phyloP scores from a whole-genome alignment of 768 basidiomycete species.

The Boletus rex-veris region DNA sequence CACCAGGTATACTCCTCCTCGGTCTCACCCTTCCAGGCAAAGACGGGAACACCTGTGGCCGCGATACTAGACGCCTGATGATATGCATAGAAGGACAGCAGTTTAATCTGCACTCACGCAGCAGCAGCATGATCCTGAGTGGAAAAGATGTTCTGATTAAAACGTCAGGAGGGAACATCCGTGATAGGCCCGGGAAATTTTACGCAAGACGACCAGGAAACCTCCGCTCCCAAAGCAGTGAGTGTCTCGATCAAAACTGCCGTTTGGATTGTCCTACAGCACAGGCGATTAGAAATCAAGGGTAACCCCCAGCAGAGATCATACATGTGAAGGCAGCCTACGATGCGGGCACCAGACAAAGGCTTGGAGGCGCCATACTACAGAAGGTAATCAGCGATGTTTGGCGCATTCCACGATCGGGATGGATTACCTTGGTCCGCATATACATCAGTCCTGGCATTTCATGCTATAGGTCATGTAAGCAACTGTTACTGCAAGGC shows the following conservation, averaged over 20 bases:
- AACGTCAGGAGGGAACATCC: background rate
- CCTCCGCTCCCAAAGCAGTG: slow-evolving; percentile 91
- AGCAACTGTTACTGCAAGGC: slow-evolving; percentile 12
- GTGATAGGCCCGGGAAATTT: slow-evolving; percentile 26
- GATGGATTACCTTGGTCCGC: slow-evolving; percentile 66
- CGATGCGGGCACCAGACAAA: slow-evolving; percentile 91
- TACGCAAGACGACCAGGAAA: slow-evolving; percentile 98
- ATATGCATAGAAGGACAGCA: background rate
- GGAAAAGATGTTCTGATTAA: slow-evolving; percentile 90
- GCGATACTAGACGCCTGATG: slow-evolving; percentile 61
- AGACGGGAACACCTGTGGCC: slow-evolving; percentile 97
- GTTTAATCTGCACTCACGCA: slow-evolving; percentile 54
- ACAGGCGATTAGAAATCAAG: slow-evolving; percentile 1
- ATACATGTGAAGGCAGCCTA: slow-evolving; percentile 97
- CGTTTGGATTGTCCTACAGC: slow-evolving; percentile 90
- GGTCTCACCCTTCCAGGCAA: slow-evolving; percentile 99
- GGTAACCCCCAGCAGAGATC: slow-evolving; percentile 17
- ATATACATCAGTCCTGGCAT: slow-evolving; percentile 97
- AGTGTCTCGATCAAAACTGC: slow-evolving; percentile 99
- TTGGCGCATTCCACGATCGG: slow-evolving; percentile 1
- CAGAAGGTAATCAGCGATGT: slow-evolving; percentile 7
- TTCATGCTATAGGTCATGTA: slow-evolving; percentile 57
- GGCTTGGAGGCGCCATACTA: slow-evolving; percentile 81
- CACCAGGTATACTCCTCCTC: slow-evolving; percentile 99
- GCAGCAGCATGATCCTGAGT: slow-evolving; percentile 99